Conservation (phyloP, 148 eudicot genomes). For the Vaccinium macrocarpon region DNA sequence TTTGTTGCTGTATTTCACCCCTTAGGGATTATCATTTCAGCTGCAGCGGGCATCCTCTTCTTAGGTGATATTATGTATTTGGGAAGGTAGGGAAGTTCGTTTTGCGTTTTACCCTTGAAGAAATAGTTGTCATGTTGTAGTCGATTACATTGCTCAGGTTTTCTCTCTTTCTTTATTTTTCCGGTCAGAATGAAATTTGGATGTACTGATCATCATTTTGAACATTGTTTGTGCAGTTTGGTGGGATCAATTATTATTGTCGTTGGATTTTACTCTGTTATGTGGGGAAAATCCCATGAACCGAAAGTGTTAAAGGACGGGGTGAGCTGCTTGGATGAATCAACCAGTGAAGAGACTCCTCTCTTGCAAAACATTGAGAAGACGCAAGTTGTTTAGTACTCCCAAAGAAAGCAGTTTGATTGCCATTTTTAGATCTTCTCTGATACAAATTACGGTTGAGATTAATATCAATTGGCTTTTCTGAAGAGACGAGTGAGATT, state of each 20-base stretch:
- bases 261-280: constrained; percentile 73
- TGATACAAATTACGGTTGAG: not conserved
- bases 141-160: not conserved
- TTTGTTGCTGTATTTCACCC: constrained; percentile 86
- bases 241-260: constrained; percentile 65
- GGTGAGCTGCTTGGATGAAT: constrained; percentile 23
- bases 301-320: constrained; percentile 24
- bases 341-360: constrained; percentile 32
- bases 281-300: constrained; percentile 91
- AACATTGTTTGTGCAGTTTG: constrained; percentile 48
- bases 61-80: constrained; percentile 60
- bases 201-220: not conserved
- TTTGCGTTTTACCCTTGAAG: not conserved
- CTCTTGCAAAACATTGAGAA: constrained; percentile 37
- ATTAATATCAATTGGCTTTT: not conserved
- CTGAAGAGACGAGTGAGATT: not conserved
- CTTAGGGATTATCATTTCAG: constrained; percentile 68
- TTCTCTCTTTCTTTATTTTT: not conserved
- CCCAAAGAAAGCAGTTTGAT: not conserved
- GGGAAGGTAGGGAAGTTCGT: constrained; percentile 53
- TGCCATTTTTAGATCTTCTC: not conserved
- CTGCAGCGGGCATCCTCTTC: constrained; percentile 46
- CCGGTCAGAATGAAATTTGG: not conserved
- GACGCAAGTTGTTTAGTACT: constrained; percentile 22
- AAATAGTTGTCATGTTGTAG: not conserved